Base-by-base conservation (phyloP, 208 protist genomes). In the Wallacemonas rigidus region DNA sequence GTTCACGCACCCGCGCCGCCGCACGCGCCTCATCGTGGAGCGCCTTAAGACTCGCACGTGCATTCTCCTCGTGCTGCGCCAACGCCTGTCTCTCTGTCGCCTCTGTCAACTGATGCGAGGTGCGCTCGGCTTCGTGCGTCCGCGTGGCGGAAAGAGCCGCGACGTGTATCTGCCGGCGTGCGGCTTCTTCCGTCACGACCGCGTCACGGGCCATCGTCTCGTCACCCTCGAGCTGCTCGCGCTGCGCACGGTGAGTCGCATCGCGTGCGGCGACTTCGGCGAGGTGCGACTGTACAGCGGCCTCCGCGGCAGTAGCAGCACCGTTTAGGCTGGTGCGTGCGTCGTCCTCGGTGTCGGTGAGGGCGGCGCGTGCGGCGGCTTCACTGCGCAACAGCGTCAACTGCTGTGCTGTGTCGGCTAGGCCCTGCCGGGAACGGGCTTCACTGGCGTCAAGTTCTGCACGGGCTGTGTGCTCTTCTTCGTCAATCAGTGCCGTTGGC, bases 321-420 rank as follows among this genome's bases (percentile, higher is more conserved):
- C 6, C 54, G 54, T n/a, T 51, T 35, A 67, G 7, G 43, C 51
- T 44, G 5, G 9, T 15, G 12, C 61, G 64, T 11, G 71, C 71
- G 4, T 56, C 71, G 44, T 58, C 62, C 61, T 67, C 55, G n/a
- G 45, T 62, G 8, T 53, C 41, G 12, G 35, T 47, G 9, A 71
- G 36, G 9, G 14, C 35, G 53, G 41, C 63, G 3, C 57, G 65
- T 17, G 56, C 71, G n/a, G 55, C 60, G n/a, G 48, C 35, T 14
- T 68, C 40, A 12, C 69, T 38, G 41, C 60, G 40, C 44, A 7
- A 40, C 55, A 9, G 55, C 55, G 26, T 60, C 55, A 6, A 39
- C 55, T 50, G 8, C 8, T n/a, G 51, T n/a, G 51, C 51, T 35
- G 51, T 47, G 44, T 11, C 4, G 6, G 1, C 26, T 8, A 58